A percentile compares a stretch with the other conserved stretches of the same genome.
Conservation (phyloP, 768 basidiomycete species). For the Rubroboletus satanas region DNA sequence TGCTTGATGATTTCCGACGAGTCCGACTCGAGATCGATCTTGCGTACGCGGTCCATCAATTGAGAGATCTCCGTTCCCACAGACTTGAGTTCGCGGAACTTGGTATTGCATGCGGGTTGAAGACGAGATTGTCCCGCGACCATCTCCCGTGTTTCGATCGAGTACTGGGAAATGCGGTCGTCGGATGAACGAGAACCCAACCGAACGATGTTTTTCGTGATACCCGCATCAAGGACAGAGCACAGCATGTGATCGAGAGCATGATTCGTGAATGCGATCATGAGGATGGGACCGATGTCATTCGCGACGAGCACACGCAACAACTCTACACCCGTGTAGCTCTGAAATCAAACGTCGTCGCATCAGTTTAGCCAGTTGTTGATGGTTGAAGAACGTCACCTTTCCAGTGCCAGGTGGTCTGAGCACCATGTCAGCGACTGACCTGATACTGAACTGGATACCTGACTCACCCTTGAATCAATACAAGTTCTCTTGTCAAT, state of each 20-base stretch:
- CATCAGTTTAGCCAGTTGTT: background rate
- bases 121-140: slow-evolving; percentile 41
- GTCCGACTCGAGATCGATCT: slow-evolving; percentile 31
- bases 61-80: slow-evolving; percentile 44
- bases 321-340: slow-evolving; percentile 66
- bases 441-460: background rate
- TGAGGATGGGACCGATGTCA: slow-evolving; percentile 48
- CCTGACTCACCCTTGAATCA: slow-evolving; percentile 65
- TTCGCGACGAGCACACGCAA: slow-evolving; percentile 60
- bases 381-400: slow-evolving; percentile 31
- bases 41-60: slow-evolving; percentile 43
- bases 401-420: slow-evolving; percentile 81
- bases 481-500: slow-evolving; percentile 53
- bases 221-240: slow-evolving; percentile 59
- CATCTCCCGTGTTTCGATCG: slow-evolving; percentile 55
- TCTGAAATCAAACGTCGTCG: slow-evolving; percentile 32
- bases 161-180: slow-evolving; percentile 56
- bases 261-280: slow-evolving; percentile 74
- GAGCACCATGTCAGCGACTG: background rate
- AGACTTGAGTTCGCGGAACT: slow-evolving; percentile 39
- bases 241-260: slow-evolving; percentile 71
- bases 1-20: slow-evolving; percentile 39
- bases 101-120: slow-evolving; percentile 29
- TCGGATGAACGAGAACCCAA: slow-evolving; percentile 64
- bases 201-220: slow-evolving; percentile 62